Base-by-base conservation (phyloP, 495 filamentous ascomycete species). In the Chaetomium fimeti region DNA sequence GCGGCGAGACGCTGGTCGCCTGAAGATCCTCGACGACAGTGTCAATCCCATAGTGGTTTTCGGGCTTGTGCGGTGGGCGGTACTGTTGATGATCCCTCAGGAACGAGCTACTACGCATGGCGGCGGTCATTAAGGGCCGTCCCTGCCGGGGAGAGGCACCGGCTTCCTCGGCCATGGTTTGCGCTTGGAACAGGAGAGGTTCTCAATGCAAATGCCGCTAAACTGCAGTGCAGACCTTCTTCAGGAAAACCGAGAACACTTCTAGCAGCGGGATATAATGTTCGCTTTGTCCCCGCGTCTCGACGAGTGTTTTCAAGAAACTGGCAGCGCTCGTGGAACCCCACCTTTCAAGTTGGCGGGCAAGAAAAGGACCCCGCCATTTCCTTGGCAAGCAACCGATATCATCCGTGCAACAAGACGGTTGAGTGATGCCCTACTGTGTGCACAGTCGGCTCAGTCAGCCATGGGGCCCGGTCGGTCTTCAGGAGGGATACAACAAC, bases 31-130 rank as follows among this genome's bases (percentile, higher is more conserved):
- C 82, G 22, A 85, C 78, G 18, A 84, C 81, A 29, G 80, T 82
- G 64, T 83, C 83, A 56, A 84, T 83, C 27, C 79, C 81, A 67
- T 84, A 79, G 64, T 83, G 79, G 61, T 72, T 77, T 54, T 84
- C 82, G 25, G 71, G 74, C 66, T 77, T 76, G 63, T 78, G 78
- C 15, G 85, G 84, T 13, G 88, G 83, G 58, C 88, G 89, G 68
- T 91, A 91, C 65, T 91, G 88, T 69, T 90, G 87, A 65, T 90
- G 87, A 61, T 90, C 88, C 55, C 85, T 80, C 42, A 91, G 81
- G 74, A 88, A 90, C 40, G 88, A 90, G 68, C 82, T 82, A 75
- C 85, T 88, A 61, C 86, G 83, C 80, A 89, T 81, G 24, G 74
- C 69, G 24, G 73, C 67, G 29, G 75, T 75, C 66, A 85, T 69